Evolutionary conservation across 1,139 yeast species (phyloP), one percentile per base, ranked within the genome.

Genomic region (Hanseniaspora uvarum): DNA sequence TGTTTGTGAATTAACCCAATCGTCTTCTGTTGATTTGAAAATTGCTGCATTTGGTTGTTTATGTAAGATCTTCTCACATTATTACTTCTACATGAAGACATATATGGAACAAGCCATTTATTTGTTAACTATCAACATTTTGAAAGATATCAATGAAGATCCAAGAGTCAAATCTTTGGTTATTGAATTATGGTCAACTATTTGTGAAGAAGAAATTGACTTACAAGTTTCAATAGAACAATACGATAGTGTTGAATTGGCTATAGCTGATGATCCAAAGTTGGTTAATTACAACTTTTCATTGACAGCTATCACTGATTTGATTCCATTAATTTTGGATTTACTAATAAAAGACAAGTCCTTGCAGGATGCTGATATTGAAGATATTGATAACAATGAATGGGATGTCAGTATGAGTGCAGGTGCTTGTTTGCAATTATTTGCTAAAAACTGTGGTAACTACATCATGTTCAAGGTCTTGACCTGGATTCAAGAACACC

Each of bases 331-430:
- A 23, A 73, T 92, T 58, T 76, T 92, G 62, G 75, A 78, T 39
- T 74, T 92, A 57, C 77, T 92, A 59, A 86, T 94, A 14, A 79
- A 88, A 67, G 53, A 38, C 10, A 44, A 44, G 19, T 28, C 36
- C 11, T 21, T 44, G 18, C 34, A 43, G 16, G 53, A 50, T 37
- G 38, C 39, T 7, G 48, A 50, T 14, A 96, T 88, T 68, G 92
- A 87, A 66, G 95, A 86, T 62, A 81, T 86, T 36, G 81, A 76
- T 58, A 96, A 88, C 66, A 98, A 92, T 65, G 95, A 87, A 63
- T 92, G 98, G 98, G 85, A 89, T 55, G 95, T 88, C 46, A 82
- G 96, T 8, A 92, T 92, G 98, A 96, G 98, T 52, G 96, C 98
- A 2, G 98, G 96, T 63, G 92, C 97, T 14, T 94, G 97, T 70